A percentile compares a stretch with the other conserved stretches of the same genome.
Evolutionary conservation across 2,329 filamentous ascomycete species (phyloP).

Genomic region (Grosmannia huntii): DNA sequence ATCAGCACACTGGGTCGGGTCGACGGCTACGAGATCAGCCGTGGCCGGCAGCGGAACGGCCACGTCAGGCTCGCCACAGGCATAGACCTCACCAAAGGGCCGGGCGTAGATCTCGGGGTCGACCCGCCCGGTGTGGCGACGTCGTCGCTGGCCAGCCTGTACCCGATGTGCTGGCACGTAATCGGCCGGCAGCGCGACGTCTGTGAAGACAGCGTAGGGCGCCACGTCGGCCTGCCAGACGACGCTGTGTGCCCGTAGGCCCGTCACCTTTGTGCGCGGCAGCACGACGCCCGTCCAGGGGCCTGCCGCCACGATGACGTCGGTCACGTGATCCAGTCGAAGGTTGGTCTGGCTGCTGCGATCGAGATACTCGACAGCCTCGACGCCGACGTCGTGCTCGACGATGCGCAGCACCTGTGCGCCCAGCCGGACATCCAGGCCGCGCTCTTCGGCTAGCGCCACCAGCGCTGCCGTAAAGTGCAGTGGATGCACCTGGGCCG

Average conservation of each 20-base stretch:
- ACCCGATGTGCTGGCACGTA: constrained; percentile 42
- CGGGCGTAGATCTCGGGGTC: constrained; percentile 90
- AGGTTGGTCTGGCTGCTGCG: constrained; percentile 23
- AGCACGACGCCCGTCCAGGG: constrained; percentile 51
- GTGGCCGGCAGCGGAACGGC: constrained; percentile 61
- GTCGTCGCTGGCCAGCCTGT: constrained; percentile 34
- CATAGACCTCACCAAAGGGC: constrained; percentile 81
- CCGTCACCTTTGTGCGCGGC: constrained; percentile 43
- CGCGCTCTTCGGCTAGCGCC: constrained; percentile 56
- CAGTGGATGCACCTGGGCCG: constrained; percentile 86
- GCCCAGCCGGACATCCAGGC: constrained; percentile 54
- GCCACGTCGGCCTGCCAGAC: constrained; percentile 52
- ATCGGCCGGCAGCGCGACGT: constrained; percentile 59
- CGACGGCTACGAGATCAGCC: constrained; percentile 62
- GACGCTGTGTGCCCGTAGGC: constrained; percentile 51
- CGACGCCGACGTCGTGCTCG: constrained; percentile 26
- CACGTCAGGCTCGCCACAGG: constrained; percentile 78
- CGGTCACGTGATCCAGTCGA: constrained; percentile 32
- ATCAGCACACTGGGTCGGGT: constrained; percentile 68
- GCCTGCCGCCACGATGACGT: constrained; percentile 42
- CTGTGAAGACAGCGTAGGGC: constrained; percentile 73
- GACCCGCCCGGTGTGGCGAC: constrained; percentile 48
- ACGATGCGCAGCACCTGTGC: constrained; percentile 55
- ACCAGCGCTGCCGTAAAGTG: constrained; percentile 83
- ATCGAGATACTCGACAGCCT: constrained; percentile 48